These are phyloP conservation scores for Asterochloris erici DNA, from an alignment of 139 green algal species.

Conservation along the genomic window DNA sequence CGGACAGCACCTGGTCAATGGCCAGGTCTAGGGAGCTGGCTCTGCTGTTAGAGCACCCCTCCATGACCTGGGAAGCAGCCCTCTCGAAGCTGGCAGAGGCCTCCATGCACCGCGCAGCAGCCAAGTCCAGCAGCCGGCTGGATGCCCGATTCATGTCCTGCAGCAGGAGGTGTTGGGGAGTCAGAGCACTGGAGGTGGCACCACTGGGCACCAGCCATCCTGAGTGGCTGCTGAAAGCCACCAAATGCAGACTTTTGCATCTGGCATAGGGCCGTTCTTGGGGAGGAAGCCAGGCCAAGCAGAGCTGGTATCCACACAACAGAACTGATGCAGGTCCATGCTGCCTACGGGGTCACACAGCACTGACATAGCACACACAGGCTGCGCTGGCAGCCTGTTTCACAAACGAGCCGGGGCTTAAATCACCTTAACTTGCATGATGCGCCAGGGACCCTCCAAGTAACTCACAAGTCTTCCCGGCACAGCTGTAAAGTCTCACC, in stretches of 20 bases:
- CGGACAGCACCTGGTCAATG: constrained; percentile 6
- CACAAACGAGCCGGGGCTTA: not conserved
- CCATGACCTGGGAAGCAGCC: constrained; percentile 8
- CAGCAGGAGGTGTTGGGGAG: not conserved
- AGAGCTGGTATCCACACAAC: too few species aligned
- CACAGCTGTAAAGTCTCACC: not conserved
- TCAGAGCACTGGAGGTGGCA: not conserved
- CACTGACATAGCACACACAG: too few species aligned
- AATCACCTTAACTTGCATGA: not conserved
- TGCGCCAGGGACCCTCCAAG: not conserved
- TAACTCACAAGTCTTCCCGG: not conserved
- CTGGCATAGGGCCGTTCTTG: too few species aligned
- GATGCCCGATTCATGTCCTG: not conserved
- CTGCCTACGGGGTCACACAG: too few species aligned
- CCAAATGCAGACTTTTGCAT: not conserved
- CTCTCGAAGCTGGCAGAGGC: constrained; percentile 4
- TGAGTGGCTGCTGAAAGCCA: not conserved
- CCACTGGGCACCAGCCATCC: not conserved
- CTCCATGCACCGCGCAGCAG: not conserved
- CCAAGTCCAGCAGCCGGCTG: not conserved
- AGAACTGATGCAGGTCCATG: too few species aligned
- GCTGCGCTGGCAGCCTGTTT: not conserved
- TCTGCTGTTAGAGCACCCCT: not conserved
- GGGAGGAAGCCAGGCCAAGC: too few species aligned
- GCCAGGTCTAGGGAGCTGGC: constrained; percentile 2